Percentiles rank a stretch among this genome's conserved stretches.
phyloP scores from a whole-genome alignment of 345 rosid genomes.

The Angophora floribunda region DNA sequence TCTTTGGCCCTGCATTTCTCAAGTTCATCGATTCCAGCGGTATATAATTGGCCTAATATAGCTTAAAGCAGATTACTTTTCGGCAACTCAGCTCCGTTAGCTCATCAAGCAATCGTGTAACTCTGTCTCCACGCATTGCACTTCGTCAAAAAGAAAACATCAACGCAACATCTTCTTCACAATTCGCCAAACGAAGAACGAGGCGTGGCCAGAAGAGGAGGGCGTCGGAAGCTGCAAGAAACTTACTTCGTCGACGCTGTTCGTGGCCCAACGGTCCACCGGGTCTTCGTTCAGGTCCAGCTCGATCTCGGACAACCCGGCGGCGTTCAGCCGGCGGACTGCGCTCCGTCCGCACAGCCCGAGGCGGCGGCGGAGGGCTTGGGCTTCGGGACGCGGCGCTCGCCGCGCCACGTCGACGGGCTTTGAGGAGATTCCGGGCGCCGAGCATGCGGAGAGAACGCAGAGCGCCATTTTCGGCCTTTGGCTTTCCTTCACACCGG shows the following conservation, averaged over 20 bases:
- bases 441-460: constrained; percentile 28
- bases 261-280: constrained; percentile 54
- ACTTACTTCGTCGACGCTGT: constrained; percentile 45
- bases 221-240: neutral
- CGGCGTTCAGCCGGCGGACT: constrained; percentile 20
- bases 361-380: neutral
- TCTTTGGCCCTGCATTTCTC: neutral
- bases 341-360: neutral
- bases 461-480: constrained; percentile 32
- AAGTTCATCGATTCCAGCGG: neutral
- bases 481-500: neutral
- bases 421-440: constrained; percentile 18
- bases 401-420: neutral
- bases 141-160: no score
- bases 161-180: neutral
- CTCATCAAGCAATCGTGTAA: neutral
- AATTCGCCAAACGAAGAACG: neutral
- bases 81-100: neutral
- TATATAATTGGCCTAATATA: neutral
- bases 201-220: neutral
- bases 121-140: neutral
- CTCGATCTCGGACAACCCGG: constrained; percentile 58
- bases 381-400: neutral
- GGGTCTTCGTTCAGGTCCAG: constrained; percentile 93
- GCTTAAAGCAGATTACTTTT: neutral